Evolutionary conservation across 768 basidiomycete genomes (phyloP).

Genomic region (Strobilomyces echinocephalus): DNA sequence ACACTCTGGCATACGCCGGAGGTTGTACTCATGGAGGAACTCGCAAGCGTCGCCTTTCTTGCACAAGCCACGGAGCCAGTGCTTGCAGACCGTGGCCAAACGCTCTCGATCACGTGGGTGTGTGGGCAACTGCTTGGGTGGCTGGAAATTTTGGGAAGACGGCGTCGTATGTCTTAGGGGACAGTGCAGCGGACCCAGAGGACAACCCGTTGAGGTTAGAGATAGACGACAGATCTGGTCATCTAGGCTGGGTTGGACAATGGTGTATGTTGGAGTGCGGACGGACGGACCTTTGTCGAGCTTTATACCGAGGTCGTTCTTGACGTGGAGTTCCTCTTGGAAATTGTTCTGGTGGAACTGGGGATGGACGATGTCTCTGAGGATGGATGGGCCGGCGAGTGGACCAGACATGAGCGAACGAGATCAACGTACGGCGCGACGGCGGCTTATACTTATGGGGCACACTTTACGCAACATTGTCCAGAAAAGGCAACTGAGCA

Average conservation of each 20-base stretch:
- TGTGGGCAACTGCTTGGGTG: conserved; percentile 73
- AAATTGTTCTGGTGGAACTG: conserved; percentile 96
- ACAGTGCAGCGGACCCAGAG: conserved; percentile 87
- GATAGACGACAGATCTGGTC: conserved; percentile 89
- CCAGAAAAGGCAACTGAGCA: not conserved
- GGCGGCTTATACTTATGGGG: not conserved
- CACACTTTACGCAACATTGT: not conserved
- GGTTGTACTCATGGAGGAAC: conserved; percentile 98
- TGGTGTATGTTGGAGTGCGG: not conserved
- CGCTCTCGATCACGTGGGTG: conserved; percentile 82
- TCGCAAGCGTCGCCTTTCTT: conserved; percentile 98
- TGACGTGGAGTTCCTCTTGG: conserved; percentile 72
- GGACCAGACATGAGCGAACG: conserved; percentile 36
- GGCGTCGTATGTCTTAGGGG: conserved; percentile 90
- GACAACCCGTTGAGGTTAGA: conserved; percentile 78
- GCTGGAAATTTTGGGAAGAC: conserved; percentile 84
- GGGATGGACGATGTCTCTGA: conserved; percentile 72
- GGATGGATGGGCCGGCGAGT: conserved; percentile 51
- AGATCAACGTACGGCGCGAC: not conserved
- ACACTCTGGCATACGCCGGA: conserved; percentile 97
- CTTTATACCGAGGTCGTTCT: conserved; percentile 77
- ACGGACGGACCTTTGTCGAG: conserved; percentile 74
- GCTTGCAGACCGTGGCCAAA: conserved; percentile 93
- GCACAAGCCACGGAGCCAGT: conserved; percentile 96
- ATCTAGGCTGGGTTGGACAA: conserved; percentile 45